Conservation (phyloP, 2,329 filamentous ascomycete genomes). For the Ophiostoma sp. region DNA sequence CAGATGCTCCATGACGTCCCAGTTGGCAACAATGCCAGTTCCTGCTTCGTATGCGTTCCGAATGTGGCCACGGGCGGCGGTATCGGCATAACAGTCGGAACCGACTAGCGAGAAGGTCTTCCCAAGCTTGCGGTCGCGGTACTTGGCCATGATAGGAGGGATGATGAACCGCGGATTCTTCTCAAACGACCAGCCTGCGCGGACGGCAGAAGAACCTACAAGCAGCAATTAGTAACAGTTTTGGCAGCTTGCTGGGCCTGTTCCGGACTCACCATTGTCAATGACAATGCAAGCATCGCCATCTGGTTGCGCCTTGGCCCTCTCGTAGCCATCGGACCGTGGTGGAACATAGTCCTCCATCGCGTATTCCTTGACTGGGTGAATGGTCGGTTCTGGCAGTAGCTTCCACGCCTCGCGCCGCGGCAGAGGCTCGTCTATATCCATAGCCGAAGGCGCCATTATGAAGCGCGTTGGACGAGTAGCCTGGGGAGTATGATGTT, state of each 20-base stretch:
- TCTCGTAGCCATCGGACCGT: slow-evolving; percentile 62
- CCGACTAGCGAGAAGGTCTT: slow-evolving; percentile 91
- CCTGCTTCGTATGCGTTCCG: slow-evolving; percentile 87
- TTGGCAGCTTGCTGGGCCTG: too few species aligned
- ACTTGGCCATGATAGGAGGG: slow-evolving; percentile 88
- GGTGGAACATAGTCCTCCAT: slow-evolving; percentile 53
- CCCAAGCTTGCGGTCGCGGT: slow-evolving; percentile 86
- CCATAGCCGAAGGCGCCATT: slow-evolving; percentile 36
- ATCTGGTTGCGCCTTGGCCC: slow-evolving; percentile 53
- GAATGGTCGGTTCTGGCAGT: slow-evolving; percentile 51
- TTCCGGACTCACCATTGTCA: slow-evolving; percentile 62
- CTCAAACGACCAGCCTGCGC: slow-evolving; percentile 96
- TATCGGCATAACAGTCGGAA: slow-evolving; percentile 88
- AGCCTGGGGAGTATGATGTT: not conserved
- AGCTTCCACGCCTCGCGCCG: slow-evolving; percentile 40
- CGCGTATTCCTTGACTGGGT: slow-evolving; percentile 55
- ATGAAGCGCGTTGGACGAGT: not conserved
- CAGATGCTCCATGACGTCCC: slow-evolving; percentile 94
- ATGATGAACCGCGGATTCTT: slow-evolving; percentile 70
- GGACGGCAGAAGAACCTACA: slow-evolving; percentile 67
- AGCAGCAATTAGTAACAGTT: too few species aligned
- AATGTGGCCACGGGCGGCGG: slow-evolving; percentile 83
- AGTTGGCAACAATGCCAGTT: slow-evolving; percentile 88
- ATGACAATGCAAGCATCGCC: slow-evolving; percentile 80
- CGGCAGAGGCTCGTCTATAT: slow-evolving; percentile 41